Evolutionary conservation across 495 filamentous ascomycete genomes (phyloP), one percentile per base, ranked within the genome.

Genomic region (Collariella sp.): DNA sequence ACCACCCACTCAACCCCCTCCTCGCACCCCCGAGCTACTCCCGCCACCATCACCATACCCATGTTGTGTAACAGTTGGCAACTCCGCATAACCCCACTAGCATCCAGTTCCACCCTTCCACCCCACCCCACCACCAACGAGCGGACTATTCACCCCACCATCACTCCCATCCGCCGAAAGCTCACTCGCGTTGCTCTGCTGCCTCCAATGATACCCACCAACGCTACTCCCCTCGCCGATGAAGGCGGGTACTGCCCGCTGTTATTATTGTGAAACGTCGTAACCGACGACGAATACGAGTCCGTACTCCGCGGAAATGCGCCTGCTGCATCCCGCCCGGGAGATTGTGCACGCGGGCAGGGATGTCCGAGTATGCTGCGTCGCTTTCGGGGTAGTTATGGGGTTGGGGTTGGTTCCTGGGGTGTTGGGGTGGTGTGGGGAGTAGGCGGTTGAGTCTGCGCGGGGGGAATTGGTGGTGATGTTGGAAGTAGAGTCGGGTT

Each of bases 181-280:
- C 39, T 74, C 70, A 56, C 69, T 75, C 7, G 66, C 59, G 52
- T 72, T 68, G 58, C 70, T 74, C 4, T 57, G 58, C 7, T 71
- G 61, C 0, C 72, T 68, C 41, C 52, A 56, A 51, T 76, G 72
- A 1, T 56, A 52, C 43, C 58, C 60, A 5, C 35, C 49, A 44
- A 59, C 61, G 3, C 52, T 38, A 6, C 40, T 31, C 26, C 26
- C 26, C 26, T 4, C 29, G 48, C n/a, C n/a, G n/a, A n/a, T n/a
- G n/a, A n/a, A 26, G 50, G 15, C 56, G 42, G 13, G 61, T 52
- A n/a, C n/a, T n/a, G n/a, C n/a, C 33, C 50, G 42, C 67, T 69
- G 29, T 31, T 31, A 9, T 31, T 31, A 9, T 31, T 31, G 26
- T 31, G n/a, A n/a, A n/a, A n/a, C n/a, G n/a, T n/a, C n/a, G n/a